Percentiles rank a stretch among this genome's conserved stretches.
Conservation (phyloP, 2,329 filamentous ascomycete species). For the Whalleya microplaca region DNA sequence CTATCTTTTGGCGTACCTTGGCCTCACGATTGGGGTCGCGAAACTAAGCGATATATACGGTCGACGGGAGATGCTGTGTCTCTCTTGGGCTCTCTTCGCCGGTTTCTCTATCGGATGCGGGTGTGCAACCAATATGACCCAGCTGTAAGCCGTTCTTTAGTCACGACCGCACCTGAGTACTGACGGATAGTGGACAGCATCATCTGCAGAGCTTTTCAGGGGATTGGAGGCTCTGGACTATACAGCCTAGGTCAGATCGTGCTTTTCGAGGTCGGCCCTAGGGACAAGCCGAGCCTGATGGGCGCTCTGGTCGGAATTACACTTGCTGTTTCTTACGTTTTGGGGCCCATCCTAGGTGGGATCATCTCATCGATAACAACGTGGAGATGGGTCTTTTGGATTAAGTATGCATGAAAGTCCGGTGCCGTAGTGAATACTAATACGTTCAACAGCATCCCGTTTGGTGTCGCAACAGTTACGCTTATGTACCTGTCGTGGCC, state of each 20-base stretch:
- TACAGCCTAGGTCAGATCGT: slow-evolving; percentile 64
- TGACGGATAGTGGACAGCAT: slow-evolving; percentile 47
- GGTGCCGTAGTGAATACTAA: slow-evolving; percentile 11
- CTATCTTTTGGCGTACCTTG: slow-evolving; percentile 62
- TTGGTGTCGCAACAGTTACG: slow-evolving; percentile 50
- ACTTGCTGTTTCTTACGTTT: slow-evolving; percentile 59
- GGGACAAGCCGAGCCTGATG: slow-evolving; percentile 55
- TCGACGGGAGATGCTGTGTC: slow-evolving; percentile 52
- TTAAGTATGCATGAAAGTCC: slow-evolving; percentile 53
- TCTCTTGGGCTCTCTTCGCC: slow-evolving; percentile 59
- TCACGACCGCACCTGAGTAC: not conserved
- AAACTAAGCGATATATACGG: slow-evolving; percentile 64
- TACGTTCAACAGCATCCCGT: slow-evolving; percentile 48
- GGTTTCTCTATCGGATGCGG: slow-evolving; percentile 59
- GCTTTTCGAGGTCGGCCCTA: slow-evolving; percentile 59
- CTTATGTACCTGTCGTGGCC: slow-evolving; percentile 54
- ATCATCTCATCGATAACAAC: slow-evolving; percentile 54
- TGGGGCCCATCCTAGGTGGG: slow-evolving; percentile 62
- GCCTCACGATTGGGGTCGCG: slow-evolving; percentile 61
- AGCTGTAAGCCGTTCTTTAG: slow-evolving; percentile 46
- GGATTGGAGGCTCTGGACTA: slow-evolving; percentile 63
- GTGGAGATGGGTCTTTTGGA: slow-evolving; percentile 65
- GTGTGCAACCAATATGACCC: slow-evolving; percentile 52
- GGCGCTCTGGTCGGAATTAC: slow-evolving; percentile 60
- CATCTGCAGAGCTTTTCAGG: slow-evolving; percentile 61